phyloP scores from a whole-genome alignment of 768 basidiomycete genomes.

The Coprinopsis sp. region DNA sequence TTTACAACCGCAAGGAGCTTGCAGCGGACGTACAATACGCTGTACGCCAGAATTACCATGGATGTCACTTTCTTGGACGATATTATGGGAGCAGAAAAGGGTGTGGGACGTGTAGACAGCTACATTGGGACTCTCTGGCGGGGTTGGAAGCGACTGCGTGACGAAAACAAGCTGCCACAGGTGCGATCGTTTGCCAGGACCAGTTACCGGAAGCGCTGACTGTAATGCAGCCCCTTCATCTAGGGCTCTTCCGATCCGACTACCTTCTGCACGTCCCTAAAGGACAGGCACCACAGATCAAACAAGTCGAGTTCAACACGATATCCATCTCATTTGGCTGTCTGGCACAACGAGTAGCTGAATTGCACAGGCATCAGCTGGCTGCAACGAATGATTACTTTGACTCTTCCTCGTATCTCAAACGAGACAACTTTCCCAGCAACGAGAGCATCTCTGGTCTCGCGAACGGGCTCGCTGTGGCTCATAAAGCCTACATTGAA shows the following conservation, averaged over 20 bases:
- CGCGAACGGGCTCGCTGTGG: slow-evolving; percentile 71
- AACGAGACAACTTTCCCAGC: slow-evolving; percentile 54
- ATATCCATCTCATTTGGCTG: slow-evolving; percentile 89
- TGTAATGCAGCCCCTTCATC: slow-evolving; percentile 60
- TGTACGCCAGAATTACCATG: slow-evolving; percentile 81
- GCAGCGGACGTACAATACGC: slow-evolving; percentile 74
- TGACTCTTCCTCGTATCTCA: slow-evolving; percentile 48
- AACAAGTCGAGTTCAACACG: slow-evolving; percentile 98
- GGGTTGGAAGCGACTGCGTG: slow-evolving; percentile 74
- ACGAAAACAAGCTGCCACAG: slow-evolving; percentile 47
- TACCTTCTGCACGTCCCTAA: slow-evolving; percentile 73
- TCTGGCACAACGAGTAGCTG: slow-evolving; percentile 61
- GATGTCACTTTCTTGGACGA: slow-evolving; percentile 77
- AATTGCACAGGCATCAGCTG: slow-evolving; percentile 81
- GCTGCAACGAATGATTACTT: slow-evolving; percentile 63
- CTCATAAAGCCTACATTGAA: slow-evolving; percentile 68
- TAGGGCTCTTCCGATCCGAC: slow-evolving; percentile 93
- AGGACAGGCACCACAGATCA: slow-evolving; percentile 44
- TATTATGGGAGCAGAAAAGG: slow-evolving; percentile 75
- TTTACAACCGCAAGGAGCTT: slow-evolving; percentile 63
- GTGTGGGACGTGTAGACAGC: slow-evolving; percentile 78
- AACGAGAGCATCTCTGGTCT: slow-evolving; percentile 72
- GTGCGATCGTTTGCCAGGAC: slow-evolving; percentile 21
- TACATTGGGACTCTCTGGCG: slow-evolving; percentile 86
- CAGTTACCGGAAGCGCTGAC: not conserved